Conservation (phyloP, 2,329 filamentous ascomycete genomes). For the Aspergillus floridensis region DNA sequence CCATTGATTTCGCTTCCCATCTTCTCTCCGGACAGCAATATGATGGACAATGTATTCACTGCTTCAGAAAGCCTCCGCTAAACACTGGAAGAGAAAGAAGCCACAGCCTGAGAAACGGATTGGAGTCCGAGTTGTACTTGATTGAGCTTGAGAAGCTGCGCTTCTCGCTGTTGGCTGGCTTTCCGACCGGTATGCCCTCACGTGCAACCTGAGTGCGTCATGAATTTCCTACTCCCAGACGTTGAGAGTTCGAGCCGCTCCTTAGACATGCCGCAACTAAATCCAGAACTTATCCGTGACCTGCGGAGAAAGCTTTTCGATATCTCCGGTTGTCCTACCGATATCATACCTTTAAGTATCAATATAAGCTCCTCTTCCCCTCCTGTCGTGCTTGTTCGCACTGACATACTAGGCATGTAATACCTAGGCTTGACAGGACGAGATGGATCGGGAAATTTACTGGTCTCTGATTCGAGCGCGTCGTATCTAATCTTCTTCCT, state of each 20-base stretch:
- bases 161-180: background rate
- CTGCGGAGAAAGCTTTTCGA: no score
- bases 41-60: background rate
- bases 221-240: background rate
- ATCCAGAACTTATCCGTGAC: background rate
- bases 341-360: background rate
- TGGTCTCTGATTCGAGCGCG: background rate
- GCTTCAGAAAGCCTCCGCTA: background rate
- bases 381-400: constrained; percentile 2
- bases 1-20: constrained; percentile 3
- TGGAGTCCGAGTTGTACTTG: no score
- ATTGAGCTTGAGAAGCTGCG: background rate
- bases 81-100: background rate
- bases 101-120: no score
- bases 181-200: background rate
- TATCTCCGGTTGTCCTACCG: background rate
- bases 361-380: background rate
- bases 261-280: background rate
- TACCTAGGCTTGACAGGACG: no score
- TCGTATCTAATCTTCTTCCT: background rate
- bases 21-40: background rate
- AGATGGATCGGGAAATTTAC: background rate
- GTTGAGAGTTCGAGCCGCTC: background rate
- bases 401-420: background rate
- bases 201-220: background rate